phyloP scores from a whole-genome alignment of 176 grass and related monocot genomes.

The Carex myosuroides region DNA sequence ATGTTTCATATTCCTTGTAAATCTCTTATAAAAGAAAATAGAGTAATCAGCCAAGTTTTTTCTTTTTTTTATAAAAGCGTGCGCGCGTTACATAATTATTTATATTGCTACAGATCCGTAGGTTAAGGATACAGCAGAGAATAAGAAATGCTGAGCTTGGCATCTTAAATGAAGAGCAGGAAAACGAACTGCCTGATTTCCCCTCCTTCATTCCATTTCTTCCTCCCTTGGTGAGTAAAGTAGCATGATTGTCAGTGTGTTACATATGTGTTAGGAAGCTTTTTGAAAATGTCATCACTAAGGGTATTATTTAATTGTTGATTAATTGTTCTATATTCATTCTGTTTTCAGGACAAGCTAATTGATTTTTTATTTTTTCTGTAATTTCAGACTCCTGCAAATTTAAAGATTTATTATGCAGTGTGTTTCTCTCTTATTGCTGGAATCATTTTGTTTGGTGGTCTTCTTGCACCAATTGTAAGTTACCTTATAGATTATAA shows the following conservation, averaged over 20 bases:
- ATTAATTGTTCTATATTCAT: background rate
- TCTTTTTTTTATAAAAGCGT: background rate
- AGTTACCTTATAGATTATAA: constrained; percentile 17
- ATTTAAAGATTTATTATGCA: constrained; percentile 87
- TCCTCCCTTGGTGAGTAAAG: constrained; percentile 69
- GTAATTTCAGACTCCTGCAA: constrained; percentile 85
- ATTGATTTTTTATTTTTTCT: constrained; percentile 18
- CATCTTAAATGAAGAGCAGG: constrained; percentile 62
- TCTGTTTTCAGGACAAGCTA: constrained; percentile 5
- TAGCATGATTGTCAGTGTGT: background rate
- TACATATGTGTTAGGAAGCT: background rate
- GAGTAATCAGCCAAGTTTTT: background rate
- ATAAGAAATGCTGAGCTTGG: constrained; percentile 96
- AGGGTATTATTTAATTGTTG: background rate
- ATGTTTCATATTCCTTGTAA: constrained; percentile 4
- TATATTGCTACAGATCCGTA: constrained; percentile 53
- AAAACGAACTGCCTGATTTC: constrained; percentile 93
- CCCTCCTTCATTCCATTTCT: constrained; percentile 97
- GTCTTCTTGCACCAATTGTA: constrained; percentile 96
- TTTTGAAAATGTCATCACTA: background rate
- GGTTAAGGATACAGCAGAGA: constrained; percentile 97
- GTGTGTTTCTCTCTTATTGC: constrained; percentile 84
- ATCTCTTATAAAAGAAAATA: background rate
- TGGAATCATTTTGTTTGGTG: constrained; percentile 90
- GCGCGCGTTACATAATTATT: background rate